Evolutionary conservation across 805 yeast genomes (phyloP), one percentile per base, ranked within the genome.

Genomic region (Wickerhamomyces subpelliculosus): DNA sequence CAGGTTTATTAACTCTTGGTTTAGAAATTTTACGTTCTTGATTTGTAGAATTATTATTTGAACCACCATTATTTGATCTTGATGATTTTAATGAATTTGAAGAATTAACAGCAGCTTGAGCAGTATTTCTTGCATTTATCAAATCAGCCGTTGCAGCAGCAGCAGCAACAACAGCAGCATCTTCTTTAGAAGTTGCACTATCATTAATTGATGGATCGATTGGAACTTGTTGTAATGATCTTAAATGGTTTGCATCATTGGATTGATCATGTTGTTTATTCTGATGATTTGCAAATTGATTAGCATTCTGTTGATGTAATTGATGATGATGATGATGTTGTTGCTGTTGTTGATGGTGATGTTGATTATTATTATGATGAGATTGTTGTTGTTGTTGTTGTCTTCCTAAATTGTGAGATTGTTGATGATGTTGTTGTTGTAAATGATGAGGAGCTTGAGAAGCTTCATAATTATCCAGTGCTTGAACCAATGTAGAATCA

Each of bases 1-100:
- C 78, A 1, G 78, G 78, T 37, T 72, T 61, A 48, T 71, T 72
- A 17, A 53, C 46, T 30, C 64, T 47, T 40, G 57, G 54, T 37
- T 49, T 54, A 4, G 47, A 12, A 7, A 37, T 30, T 32, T 45
- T 52, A 34, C 22, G 22, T 19, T 23, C 10, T 31, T 14, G 13
- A 10, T 8, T 19, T n/a, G 18, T 4, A 7, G 26, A 16, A 5
- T 18, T n/a, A n/a, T n/a, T n/a, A n/a, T n/a, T n/a, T n/a, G n/a
- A n/a, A n/a, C n/a, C n/a, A n/a, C n/a, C n/a, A n/a, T n/a, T n/a
- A n/a, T n/a, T n/a, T n/a, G n/a, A n/a, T n/a, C n/a, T 12, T 11
- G 17, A 17, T 10, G 21, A 5, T 18, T 14, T n/a, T 9, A 20
- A 12, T 12, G 14, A 14, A 8, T 6, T 25, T 18, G 23, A 26